These are phyloP conservation scores for Nakaseomyces sp. DNA, from an alignment of 1,139 yeast genomes.

Conservation along the genomic window DNA sequence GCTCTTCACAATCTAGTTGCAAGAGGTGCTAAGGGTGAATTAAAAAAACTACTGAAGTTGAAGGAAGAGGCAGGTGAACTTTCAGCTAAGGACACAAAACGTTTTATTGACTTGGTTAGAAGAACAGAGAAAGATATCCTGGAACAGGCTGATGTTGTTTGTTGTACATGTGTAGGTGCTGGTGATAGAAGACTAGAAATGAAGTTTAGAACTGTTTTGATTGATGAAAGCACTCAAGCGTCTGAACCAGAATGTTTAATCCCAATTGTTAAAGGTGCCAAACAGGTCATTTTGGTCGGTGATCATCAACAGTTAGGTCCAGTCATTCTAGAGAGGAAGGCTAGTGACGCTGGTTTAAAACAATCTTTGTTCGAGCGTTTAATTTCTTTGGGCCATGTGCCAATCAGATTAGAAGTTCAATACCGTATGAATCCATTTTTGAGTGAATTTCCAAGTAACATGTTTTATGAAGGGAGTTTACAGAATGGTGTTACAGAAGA, in stretches of 20 bases:
- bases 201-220: constrained; percentile 66
- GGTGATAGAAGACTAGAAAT: constrained; percentile 57
- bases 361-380: constrained; percentile 84
- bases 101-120: constrained; percentile 37
- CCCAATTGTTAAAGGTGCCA: constrained; percentile 82
- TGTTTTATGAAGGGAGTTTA: constrained; percentile 87
- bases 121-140: constrained; percentile 45
- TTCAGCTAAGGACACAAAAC: constrained; percentile 44
- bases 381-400: constrained; percentile 75
- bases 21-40: constrained; percentile 42
- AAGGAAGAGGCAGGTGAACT: constrained; percentile 68
- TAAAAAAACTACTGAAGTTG: constrained; percentile 49
- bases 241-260: constrained; percentile 87
- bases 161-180: constrained; percentile 91
- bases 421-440: constrained; percentile 91
- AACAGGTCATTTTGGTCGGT: constrained; percentile 83
- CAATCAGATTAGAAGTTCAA: constrained; percentile 81
- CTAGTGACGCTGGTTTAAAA: constrained; percentile 76
- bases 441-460: constrained; percentile 81
- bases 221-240: constrained; percentile 92
- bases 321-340: constrained; percentile 68
- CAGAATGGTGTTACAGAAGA: constrained; percentile 84
- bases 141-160: constrained; percentile 64
- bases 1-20: constrained; percentile 46
- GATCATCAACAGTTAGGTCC: constrained; percentile 96